Base-by-base conservation (phyloP, 306 rosid species). In the Ormosia semicastrata region DNA sequence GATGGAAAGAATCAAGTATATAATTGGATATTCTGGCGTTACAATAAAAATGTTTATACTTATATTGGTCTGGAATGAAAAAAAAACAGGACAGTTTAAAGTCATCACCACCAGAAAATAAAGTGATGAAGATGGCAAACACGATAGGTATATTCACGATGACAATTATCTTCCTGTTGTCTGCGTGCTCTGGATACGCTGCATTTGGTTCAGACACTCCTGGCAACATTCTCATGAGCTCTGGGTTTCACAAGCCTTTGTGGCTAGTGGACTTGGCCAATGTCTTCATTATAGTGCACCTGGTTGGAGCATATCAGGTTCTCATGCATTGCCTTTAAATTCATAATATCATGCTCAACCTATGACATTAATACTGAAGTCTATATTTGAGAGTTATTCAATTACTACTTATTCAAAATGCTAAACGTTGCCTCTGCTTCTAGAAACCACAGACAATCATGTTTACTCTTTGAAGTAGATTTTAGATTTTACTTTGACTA, bases 241-340 rank as follows among this genome's bases (percentile, higher is more conserved):
- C 90, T 62, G 95, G 92, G 8, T 86, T 80, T 76, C 82, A 78
- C 24, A 78, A 87, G 41, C 86, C 92, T 10, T 86, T 80, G 58
- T 92, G 95, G 94, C 84, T 89, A n/a, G 29, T 92, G 57, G 80
- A 84, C 68, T 18, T 85, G 18, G 94, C 87, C 71, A 91, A 93
- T 65, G 58, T 87, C 58, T 85, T 88, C 68, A 88, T 91, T 73
- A 64, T 88, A 17, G 84, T 93, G 46, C 95, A 92, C 67, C 40
- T 92, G 6, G 30, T 85, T 33, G 97, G 91, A 53, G 95, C 92
- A 58, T 93, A 79, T 76, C 97, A 90, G 94, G 94, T 92, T 59
- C 32, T 13, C 0, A 47, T 24, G 40, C 10, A 53, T 39, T 52
- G 0, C 37, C 29, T 40, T 76, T 57, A 1, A 53, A 62, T 24